Conservation (phyloP, 129 eudicot species). For the Arctium lappa region DNA sequence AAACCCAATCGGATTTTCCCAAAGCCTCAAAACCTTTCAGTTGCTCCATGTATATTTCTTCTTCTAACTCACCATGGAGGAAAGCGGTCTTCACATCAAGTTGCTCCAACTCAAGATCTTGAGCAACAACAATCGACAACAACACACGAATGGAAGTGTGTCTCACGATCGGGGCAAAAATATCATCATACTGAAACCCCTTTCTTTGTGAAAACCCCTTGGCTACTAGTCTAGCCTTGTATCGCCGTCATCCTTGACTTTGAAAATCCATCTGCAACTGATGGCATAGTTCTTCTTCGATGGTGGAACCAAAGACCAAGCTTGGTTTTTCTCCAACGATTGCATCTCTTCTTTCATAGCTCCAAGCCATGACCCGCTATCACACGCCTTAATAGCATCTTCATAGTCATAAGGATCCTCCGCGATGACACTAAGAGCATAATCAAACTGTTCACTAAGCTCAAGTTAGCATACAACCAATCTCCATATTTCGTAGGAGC, state of each 20-base stretch:
- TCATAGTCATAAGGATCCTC: background rate
- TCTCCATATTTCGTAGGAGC: too few relatives aligned
- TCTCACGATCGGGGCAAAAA: background rate
- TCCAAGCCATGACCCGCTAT: background rate
- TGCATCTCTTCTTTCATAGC: background rate
- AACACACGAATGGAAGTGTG: background rate
- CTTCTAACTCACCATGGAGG: background rate
- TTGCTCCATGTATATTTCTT: background rate
- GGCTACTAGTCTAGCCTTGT: background rate
- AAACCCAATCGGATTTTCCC: background rate
- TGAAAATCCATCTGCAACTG: background rate
- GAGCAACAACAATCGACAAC: background rate
- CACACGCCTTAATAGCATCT: background rate
- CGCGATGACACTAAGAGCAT: background rate
- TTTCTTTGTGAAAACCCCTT: background rate
- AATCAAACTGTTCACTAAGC: background rate
- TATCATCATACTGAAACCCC: background rate
- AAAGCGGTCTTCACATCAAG: background rate
- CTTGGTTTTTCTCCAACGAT: background rate
- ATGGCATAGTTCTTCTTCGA: background rate
- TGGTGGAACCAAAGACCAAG: background rate
- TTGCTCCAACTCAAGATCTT: background rate
- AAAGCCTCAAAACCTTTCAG: background rate
- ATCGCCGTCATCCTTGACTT: background rate
- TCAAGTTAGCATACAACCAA: background rate